Conservation (phyloP, 208 protist genomes). For the Crithidia bombi region DNA sequence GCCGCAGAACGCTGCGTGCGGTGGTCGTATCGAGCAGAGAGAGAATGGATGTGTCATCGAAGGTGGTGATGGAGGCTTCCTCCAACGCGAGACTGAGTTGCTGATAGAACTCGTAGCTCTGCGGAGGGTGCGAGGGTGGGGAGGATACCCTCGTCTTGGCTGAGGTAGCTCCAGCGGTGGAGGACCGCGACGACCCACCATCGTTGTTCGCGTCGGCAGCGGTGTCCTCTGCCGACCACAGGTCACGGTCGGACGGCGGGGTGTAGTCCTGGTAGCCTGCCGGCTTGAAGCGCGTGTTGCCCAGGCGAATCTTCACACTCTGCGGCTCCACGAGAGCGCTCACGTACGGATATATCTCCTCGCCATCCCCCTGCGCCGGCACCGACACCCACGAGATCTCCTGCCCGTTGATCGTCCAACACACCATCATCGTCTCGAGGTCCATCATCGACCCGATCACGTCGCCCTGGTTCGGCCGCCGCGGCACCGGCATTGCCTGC, state of each 20-base stretch:
- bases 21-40: slow-evolving; percentile 29
- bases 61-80: slow-evolving; percentile 39
- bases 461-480: slow-evolving; percentile 61
- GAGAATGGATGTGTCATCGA: slow-evolving; percentile 34
- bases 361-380: slow-evolving; percentile 69
- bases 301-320: slow-evolving; percentile 69
- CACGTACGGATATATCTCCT: slow-evolving; percentile 89
- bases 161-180: background rate
- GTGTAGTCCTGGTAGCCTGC: slow-evolving; percentile 78
- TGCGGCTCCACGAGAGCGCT: slow-evolving; percentile 72
- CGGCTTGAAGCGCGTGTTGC: slow-evolving; percentile 81
- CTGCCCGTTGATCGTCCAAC: slow-evolving; percentile 89
- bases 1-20: slow-evolving; percentile 40
- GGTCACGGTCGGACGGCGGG: slow-evolving; percentile 26
- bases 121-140: slow-evolving; percentile 22
- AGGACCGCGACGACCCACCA: background rate
- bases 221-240: slow-evolving; percentile 31
- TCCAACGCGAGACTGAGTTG: slow-evolving; percentile 68
- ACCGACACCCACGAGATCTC: slow-evolving; percentile 78
- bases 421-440: slow-evolving; percentile 83
- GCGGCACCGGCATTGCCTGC: slow-evolving; percentile 56
- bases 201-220: background rate
- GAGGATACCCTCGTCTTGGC: slow-evolving; percentile 1
- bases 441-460: slow-evolving; percentile 85
- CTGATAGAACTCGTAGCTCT: slow-evolving; percentile 80